A percentile compares a stretch with the other conserved stretches of the same genome.
Conservation (phyloP, 2,329 filamentous ascomycete genomes). For the Ophiostoma tasmaniense region DNA sequence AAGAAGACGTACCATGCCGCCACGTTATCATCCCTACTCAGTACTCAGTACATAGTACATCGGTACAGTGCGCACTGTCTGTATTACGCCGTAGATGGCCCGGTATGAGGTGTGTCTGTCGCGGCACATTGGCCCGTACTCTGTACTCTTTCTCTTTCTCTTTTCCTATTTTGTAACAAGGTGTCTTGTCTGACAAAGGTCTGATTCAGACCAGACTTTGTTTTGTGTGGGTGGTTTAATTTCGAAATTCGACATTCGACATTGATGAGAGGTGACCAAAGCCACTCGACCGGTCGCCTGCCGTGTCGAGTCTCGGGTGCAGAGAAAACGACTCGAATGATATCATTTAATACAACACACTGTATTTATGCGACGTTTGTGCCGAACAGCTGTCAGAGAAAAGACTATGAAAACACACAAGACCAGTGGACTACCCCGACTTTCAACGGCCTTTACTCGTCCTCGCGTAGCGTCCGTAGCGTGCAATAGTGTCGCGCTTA, state of each 20-base stretch:
- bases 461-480: too few species aligned
- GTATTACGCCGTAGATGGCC: conserved; percentile 1
- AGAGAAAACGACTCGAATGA: too few species aligned
- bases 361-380: too few species aligned
- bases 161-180: background rate
- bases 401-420: too few species aligned
- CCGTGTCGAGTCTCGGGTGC: background rate
- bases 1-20: background rate
- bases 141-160: too few species aligned
- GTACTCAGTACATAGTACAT: background rate
- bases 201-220: background rate
- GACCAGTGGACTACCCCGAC: conserved; percentile 6
- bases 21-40: too few species aligned
- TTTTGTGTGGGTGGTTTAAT: background rate
- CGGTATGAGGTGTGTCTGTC: background rate
- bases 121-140: background rate
- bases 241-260: too few species aligned
- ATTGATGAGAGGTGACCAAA: background rate
- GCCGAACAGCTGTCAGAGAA: too few species aligned
- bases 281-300: background rate
- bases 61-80: background rate
- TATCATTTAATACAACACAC: too few species aligned
- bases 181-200: background rate
- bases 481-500: background rate
- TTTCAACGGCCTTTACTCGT: conserved; percentile 3